Evolutionary conservation across 371 early-diverging fungal genomes (phyloP).

Genomic region (Gilbertella persicaria): DNA sequence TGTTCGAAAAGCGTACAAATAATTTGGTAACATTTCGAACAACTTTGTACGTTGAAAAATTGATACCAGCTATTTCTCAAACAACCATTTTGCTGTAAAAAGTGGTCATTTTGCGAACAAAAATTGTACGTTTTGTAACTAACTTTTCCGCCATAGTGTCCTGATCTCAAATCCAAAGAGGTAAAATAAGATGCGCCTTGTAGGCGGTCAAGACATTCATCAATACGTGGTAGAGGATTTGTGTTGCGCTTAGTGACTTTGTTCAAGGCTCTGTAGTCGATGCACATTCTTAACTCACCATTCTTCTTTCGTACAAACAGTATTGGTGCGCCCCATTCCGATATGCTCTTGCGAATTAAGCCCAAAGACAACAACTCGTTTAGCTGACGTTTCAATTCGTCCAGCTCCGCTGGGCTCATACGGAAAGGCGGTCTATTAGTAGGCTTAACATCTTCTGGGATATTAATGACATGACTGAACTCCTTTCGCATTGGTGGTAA

Average conservation of each 20-base stretch:
- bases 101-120: too few species aligned
- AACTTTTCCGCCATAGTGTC: too few species aligned
- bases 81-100: too few species aligned
- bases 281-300: slow-evolving; percentile 30
- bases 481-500: too few species aligned
- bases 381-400: slow-evolving; percentile 35
- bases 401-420: slow-evolving; percentile 29
- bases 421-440: slow-evolving; percentile 9
- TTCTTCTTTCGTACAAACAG: slow-evolving; percentile 52
- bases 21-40: too few species aligned
- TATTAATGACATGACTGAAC: too few species aligned
- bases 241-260: slow-evolving; percentile 32
- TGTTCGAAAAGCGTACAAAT: too few species aligned
- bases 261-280: slow-evolving; percentile 48
- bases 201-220: slow-evolving; percentile 25
- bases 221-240: slow-evolving; percentile 34
- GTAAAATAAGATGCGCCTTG: slow-evolving; percentile 16
- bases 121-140: too few species aligned
- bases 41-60: too few species aligned
- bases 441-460: neutral
- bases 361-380: slow-evolving; percentile 18
- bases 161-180: slow-evolving; percentile 9
- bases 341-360: slow-evolving; percentile 14
- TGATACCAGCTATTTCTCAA: too few species aligned
- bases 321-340: slow-evolving; percentile 35